Conservation (phyloP, 331 rosid genomes). For the Rosa hybrid region DNA sequence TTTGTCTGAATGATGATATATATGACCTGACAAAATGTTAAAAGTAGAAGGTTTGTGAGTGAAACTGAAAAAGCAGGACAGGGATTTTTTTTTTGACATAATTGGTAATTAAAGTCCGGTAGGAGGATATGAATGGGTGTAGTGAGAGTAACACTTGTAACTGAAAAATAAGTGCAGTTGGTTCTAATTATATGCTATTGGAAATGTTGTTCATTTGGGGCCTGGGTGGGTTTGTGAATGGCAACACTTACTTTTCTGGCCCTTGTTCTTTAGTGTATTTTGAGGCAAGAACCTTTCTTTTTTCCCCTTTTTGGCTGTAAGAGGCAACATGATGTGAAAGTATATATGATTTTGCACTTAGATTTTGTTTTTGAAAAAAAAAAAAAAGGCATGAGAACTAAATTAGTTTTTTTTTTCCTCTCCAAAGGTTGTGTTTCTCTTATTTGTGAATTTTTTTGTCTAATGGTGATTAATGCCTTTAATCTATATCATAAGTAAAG, state of each 20-base stretch:
- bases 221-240: background rate
- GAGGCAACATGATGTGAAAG: background rate
- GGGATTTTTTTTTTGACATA: background rate
- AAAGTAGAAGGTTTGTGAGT: background rate
- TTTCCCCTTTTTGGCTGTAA: background rate
- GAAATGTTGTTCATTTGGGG: background rate
- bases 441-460: background rate
- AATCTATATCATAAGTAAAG: background rate
- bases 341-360: background rate
- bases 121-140: background rate
- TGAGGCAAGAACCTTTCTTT: background rate
- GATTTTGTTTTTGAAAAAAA: background rate
- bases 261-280: constrained; percentile 1
- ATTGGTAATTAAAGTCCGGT: constrained; percentile 1
- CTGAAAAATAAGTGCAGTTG: background rate
- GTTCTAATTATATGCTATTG: constrained; percentile 1
- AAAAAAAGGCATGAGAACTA: background rate
- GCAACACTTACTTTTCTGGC: background rate
- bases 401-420: background rate
- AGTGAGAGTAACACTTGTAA: background rate
- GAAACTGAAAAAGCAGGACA: background rate
- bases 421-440: background rate
- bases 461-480: background rate
- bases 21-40: constrained; percentile 8
- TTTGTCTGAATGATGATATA: background rate